Evolutionary conservation across 331 rosid species (phyloP), one percentile per base, ranked within the genome.

Genomic region (Malus hybrid): DNA sequence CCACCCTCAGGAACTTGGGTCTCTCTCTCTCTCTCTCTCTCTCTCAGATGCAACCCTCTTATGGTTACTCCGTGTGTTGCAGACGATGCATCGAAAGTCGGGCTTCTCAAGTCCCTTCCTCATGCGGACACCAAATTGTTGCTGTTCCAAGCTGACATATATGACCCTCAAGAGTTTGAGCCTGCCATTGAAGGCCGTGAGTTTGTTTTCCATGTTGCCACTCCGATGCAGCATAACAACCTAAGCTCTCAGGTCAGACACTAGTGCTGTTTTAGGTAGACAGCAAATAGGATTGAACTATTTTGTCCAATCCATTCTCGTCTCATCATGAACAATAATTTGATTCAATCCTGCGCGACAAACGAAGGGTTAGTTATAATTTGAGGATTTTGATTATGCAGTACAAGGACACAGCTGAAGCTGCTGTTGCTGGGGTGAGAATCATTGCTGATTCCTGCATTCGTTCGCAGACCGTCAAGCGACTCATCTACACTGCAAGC

Each of bases 151-250:
- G 93, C 87, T 10, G 86, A 88, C 24, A 44, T 88, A 10, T 86
- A 87, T 72, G 48, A 81, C 28, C 81, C 87, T 18, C 1, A 1
- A 36, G 79, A 56, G 0, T 87, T 87, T 24, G 78, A 62, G 2
- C 53, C 33, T 1, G 86, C 87, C 22, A 82, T 82, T 67, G 13
- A 78, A 57, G 88, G 84, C 0, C 86, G 90, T 48, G 70, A 88
- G 5, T 80, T 77, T 63, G 92, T 86, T 34, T 84, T 88, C 44
- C 93, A 82, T n/a, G 75, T 87, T 30, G 90, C 88, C 22, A 88
- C 90, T 70, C 88, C 90, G 0, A 0, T 33, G 15, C 58, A 6
- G 28, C 88, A 79, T 30, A 48, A 70, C 73, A 1, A 13, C 18
- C 79, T 67, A 34, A 57, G 74, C 78, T 79, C 83, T 46, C 80